Evolutionary conservation across 169 alveolate species (phyloP), one percentile per base, ranked within the genome.

Genomic region (Cryptosporidium parvum): DNA sequence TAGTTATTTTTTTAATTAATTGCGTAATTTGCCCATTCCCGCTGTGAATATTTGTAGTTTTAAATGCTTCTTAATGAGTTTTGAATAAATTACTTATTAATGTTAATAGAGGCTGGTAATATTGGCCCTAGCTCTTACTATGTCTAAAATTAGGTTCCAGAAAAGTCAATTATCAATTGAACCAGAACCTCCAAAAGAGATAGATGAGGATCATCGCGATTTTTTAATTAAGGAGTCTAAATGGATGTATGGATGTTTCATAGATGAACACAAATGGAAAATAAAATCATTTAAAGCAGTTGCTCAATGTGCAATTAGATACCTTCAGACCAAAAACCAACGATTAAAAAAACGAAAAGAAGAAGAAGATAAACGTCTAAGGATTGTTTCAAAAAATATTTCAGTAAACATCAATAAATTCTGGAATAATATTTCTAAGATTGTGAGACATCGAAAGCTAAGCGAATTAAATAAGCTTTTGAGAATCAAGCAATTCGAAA

Each of bases 241-340:
- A 44, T 80, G 89, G 89, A 80, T 80, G 89, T 80, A 80, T 65
- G 69, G 42, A 26, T 80, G 89, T 12, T 80, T 80, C 42, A 39
- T 35, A 16, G 70, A 65, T 39, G 89, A 80, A 62, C 89, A 80
- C 75, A 80, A 65, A 35, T 80, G 89, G 89, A 80, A 80, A 44
- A 33, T 21, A 21, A 80, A 67, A 65, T 61, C 80, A 39, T 80
- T 80, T 80, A 80, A 80, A 62, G 1, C 75, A 26, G 80, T 80
- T 14, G 75, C 75, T 8, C 68, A 80, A n/a, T 59, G 65, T n/a
- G 75, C 89, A 29, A 68, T 65, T 80, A 80, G 53, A 53, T 80
- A 80, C 62, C 31, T 80, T 42, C 73, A 59, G 39, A 80, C 89
- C 8, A 80, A 80, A 59, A 80, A 80, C 18, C 73, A 59, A 44